phyloP scores from a whole-genome alignment of 2,329 filamentous ascomycete species.

The Colletotrichum limetticola region DNA sequence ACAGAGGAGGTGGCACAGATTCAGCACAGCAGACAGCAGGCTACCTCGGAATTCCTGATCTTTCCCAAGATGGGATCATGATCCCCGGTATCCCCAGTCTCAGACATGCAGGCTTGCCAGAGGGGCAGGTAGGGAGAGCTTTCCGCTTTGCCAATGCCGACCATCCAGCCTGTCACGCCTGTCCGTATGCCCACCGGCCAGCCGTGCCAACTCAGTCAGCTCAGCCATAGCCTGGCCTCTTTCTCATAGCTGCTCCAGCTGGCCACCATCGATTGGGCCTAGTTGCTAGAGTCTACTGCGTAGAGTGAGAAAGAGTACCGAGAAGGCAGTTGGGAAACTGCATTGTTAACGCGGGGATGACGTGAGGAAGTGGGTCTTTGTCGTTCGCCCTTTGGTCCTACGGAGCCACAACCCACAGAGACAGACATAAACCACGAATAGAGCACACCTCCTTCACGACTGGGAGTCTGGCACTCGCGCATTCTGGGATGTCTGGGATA shows the following conservation, averaged over 20 bases:
- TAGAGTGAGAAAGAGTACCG: not conserved
- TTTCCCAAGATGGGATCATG: not conserved
- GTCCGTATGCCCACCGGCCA: too few species aligned
- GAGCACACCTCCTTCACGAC: too few species aligned
- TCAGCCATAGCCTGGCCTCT: conserved; percentile 1
- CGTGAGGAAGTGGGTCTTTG: conserved; percentile 26
- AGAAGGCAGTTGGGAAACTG: not conserved
- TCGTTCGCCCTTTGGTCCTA: conserved; percentile 13
- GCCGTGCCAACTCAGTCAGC: too few species aligned
- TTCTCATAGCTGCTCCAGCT: not conserved
- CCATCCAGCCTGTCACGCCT: not conserved
- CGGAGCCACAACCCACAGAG: not conserved
- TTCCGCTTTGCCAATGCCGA: not conserved
- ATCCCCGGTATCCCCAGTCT: not conserved
- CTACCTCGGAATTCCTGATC: not conserved
- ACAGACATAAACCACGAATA: too few species aligned
- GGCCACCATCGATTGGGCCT: not conserved
- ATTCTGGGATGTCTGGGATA: not conserved
- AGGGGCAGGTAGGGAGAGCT: not conserved
- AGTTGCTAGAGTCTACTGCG: too few species aligned
- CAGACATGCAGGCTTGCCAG: not conserved
- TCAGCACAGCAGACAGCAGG: not conserved
- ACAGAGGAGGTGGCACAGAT: not conserved
- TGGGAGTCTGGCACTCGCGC: not conserved
- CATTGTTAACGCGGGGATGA: conserved; percentile 28